phyloP scores from a whole-genome alignment of 129 eudicot species.

The Heracleum sosnowskyi region DNA sequence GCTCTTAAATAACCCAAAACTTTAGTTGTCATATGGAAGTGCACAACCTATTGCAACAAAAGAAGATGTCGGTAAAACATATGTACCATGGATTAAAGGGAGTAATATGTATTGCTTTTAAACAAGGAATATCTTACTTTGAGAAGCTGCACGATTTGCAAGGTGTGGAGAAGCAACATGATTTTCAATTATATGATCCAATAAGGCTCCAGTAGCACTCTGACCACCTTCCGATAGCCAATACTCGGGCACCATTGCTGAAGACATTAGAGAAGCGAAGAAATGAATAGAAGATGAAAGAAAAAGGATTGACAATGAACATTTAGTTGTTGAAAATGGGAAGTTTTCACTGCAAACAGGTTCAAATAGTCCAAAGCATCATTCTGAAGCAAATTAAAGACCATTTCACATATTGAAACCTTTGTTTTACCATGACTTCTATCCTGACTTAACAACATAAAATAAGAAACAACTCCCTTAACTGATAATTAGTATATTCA shows the following conservation, averaged over 20 bases:
- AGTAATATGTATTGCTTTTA: not conserved
- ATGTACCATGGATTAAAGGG: not conserved
- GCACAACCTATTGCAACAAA: not conserved
- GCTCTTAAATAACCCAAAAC: not conserved
- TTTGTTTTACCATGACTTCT: not conserved
- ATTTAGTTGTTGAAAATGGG: not conserved
- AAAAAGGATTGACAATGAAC: not conserved
- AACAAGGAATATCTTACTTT: conserved; percentile 36
- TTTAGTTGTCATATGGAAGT: not conserved
- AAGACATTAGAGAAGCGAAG: conserved; percentile 4
- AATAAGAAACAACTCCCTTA: not conserved
- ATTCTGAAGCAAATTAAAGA: not conserved
- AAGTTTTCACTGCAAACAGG: not conserved
- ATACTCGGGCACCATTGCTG: conserved; percentile 90
- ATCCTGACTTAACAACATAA: not conserved
- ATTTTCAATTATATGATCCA: conserved; percentile 72
- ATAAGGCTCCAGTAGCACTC: conserved; percentile 92
- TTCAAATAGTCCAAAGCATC: not conserved
- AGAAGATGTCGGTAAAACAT: not conserved
- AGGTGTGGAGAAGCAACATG: conserved; percentile 86
- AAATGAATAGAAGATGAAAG: not conserved
- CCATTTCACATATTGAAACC: not conserved
- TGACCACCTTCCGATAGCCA: conserved; percentile 99
- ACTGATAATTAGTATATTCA: not conserved
- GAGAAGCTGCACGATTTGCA: conserved; percentile 89